Conservation (phyloP, 352 stramenopile species). For the Globisporangium irregulare region DNA sequence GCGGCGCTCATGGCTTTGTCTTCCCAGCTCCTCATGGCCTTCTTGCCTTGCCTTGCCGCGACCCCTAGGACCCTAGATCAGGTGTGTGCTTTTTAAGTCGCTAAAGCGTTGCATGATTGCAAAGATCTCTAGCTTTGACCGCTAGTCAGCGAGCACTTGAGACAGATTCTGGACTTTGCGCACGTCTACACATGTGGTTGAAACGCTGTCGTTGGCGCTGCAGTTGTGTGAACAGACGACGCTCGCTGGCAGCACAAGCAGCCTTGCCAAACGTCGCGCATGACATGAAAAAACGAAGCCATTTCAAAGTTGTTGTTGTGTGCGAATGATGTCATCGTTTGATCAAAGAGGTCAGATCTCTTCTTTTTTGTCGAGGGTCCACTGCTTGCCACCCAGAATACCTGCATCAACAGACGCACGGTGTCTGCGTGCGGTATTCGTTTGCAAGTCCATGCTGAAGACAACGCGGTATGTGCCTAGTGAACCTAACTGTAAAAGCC, state of each 20-base stretch:
- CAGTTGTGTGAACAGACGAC: not conserved
- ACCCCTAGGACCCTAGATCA: not conserved
- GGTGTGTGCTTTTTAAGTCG: not conserved
- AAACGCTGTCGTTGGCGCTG: not conserved
- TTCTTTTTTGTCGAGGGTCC: not conserved
- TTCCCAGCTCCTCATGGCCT: not conserved
- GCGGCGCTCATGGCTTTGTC: not conserved
- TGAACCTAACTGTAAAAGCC: not conserved
- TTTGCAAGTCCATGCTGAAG: not conserved
- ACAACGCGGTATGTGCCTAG: not conserved
- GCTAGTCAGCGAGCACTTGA: not conserved
- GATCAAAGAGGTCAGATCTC: not conserved
- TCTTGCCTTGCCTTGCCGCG: not conserved
- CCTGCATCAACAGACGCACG: not conserved
- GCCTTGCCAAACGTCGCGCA: not conserved
- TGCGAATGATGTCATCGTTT: not conserved
- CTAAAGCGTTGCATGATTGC: not conserved
- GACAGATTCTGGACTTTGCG: not conserved
- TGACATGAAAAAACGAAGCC: not conserved
- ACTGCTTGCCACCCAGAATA: not conserved
- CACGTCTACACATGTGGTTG: not conserved
- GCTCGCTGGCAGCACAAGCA: not conserved
- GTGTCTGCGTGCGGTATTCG: not conserved
- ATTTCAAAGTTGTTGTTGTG: not conserved
- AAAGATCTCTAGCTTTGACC: not conserved